Evolutionary conservation across 345 rosid genomes (phyloP).

Genomic region (Dipteronia sinensis): DNA sequence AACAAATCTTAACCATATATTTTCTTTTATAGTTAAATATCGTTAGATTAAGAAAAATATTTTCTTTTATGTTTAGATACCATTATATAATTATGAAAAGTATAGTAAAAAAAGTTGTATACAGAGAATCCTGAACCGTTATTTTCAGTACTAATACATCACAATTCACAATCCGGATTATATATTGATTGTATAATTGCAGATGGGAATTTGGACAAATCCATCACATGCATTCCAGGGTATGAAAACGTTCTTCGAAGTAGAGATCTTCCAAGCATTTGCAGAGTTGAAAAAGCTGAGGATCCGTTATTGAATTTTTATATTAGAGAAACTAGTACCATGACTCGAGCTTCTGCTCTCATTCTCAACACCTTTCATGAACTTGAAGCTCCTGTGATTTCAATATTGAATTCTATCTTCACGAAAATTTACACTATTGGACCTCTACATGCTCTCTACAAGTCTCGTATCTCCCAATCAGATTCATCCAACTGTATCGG

Average conservation of each 20-base stretch:
- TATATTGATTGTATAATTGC: neutral
- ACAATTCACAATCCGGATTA: too few relatives aligned
- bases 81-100: too few relatives aligned
- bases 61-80: too few relatives aligned
- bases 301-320: neutral
- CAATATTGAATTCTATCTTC: conserved; percentile 13
- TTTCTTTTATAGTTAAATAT: too few relatives aligned
- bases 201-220: conserved; percentile 19
- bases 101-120: too few relatives aligned
- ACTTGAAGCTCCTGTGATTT: conserved; percentile 33
- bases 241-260: conserved; percentile 16
- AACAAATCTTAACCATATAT: too few relatives aligned
- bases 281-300: neutral
- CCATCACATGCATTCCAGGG: conserved; percentile 21
- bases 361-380: conserved; percentile 46
- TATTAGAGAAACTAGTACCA: neutral
- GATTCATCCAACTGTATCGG: conserved; percentile 21
- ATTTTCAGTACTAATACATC: too few relatives aligned
- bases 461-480: neutral
- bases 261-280: conserved; percentile 23
- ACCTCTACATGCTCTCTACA: conserved; percentile 31
- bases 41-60: too few relatives aligned
- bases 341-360: conserved; percentile 29
- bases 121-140: too few relatives aligned
- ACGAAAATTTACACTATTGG: conserved; percentile 35